Percentiles rank a stretch among this genome's conserved stretches.
phyloP scores from a whole-genome alignment of 2,329 filamentous ascomycete species.

The Knufia petricola region DNA sequence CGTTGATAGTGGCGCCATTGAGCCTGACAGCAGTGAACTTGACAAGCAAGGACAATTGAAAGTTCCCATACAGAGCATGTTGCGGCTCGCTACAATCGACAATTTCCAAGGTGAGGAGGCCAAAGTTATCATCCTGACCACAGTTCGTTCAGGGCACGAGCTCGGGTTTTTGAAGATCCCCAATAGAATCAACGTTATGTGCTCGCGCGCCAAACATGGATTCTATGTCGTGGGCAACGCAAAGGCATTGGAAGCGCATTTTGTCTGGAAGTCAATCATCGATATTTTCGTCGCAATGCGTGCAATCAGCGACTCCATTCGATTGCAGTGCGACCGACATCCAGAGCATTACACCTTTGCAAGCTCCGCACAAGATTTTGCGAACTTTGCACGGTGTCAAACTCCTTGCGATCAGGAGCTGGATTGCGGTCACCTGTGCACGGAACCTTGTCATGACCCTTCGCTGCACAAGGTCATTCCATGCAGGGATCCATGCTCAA shows the following conservation, averaged over 20 bases:
- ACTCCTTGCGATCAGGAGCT: slow-evolving; percentile 38
- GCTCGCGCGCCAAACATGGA: slow-evolving; percentile 27
- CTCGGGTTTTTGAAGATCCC: slow-evolving; percentile 26
- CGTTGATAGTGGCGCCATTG: slow-evolving; percentile 21
- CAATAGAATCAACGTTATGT: slow-evolving; percentile 29
- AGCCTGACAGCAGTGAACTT: slow-evolving; percentile 5
- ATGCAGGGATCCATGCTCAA: slow-evolving; percentile 18
- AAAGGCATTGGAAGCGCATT: slow-evolving; percentile 21
- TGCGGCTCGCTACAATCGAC: slow-evolving; percentile 26
- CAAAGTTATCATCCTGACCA: slow-evolving; percentile 27
- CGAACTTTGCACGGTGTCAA: slow-evolving; percentile 42
- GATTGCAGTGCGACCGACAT: slow-evolving; percentile 54
- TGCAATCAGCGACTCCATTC: slow-evolving; percentile 36
- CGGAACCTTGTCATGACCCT: slow-evolving; percentile 18
- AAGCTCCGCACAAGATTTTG: slow-evolving; percentile 49
- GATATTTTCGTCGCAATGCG: slow-evolving; percentile 16
- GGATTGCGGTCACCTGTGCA: slow-evolving; percentile 52
- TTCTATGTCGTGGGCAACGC: slow-evolving; percentile 29
- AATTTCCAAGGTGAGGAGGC: slow-evolving; percentile 31
- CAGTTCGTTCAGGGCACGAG: slow-evolving; percentile 27
- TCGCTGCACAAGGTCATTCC: slow-evolving; percentile 18
- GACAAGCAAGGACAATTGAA: slow-evolving; percentile 17
- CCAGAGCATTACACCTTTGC: slow-evolving; percentile 42
- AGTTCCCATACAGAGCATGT: slow-evolving; percentile 23
- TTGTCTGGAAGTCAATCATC: slow-evolving; percentile 25